Conservation (phyloP, 805 yeast species). For the Wickerhamomyces mucosus region DNA sequence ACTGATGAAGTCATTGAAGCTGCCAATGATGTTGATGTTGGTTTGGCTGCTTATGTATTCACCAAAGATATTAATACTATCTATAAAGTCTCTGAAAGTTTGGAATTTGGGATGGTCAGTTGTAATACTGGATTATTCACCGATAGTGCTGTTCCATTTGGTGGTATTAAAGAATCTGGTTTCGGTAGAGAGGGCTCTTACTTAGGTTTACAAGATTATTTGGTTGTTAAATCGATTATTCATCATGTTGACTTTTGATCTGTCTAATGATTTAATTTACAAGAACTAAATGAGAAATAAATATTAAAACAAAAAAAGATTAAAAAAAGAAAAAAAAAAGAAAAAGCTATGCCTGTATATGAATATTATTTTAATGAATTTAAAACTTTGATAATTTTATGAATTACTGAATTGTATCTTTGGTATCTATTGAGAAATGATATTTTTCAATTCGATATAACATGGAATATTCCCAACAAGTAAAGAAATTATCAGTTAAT, state of each 20-base stretch:
- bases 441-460: too few species aligned
- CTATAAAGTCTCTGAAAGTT: conserved; percentile 42
- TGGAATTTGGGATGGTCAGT: conserved; percentile 59
- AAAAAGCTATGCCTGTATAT: too few species aligned
- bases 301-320: too few species aligned
- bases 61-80: conserved; percentile 41
- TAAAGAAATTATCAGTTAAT: too few species aligned
- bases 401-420: too few species aligned
- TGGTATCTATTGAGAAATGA: too few species aligned
- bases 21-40: conserved; percentile 48
- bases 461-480: too few species aligned
- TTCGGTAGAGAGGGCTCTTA: conserved; percentile 64
- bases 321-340: too few species aligned
- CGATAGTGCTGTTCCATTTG: conserved; percentile 47
- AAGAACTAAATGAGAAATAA: too few species aligned
- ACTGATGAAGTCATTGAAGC: conserved; percentile 41
- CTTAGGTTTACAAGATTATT: conserved; percentile 54
- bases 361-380: too few species aligned
- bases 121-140: conserved; percentile 51
- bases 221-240: conserved; percentile 39
- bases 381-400: too few species aligned
- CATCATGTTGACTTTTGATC: not conserved
- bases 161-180: conserved; percentile 60
- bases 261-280: not conserved
- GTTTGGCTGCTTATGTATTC: conserved; percentile 53